phyloP scores from a whole-genome alignment of 176 grass and related monocot species.

The Metroxylon sagu region DNA sequence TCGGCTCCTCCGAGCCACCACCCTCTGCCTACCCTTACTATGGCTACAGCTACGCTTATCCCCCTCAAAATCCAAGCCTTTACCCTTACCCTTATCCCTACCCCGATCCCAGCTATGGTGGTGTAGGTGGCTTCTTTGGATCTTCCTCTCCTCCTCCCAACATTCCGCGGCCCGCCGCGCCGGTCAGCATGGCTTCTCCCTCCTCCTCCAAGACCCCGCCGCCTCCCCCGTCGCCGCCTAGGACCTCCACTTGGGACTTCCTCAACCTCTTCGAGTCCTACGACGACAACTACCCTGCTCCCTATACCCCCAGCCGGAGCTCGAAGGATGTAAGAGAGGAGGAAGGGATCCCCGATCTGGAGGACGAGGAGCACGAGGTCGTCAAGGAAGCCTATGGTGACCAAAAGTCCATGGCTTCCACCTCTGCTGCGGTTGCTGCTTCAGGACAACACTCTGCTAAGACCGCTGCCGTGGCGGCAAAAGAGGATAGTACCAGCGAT shows the following conservation, averaged over 20 bases:
- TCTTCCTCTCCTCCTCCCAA: slow-evolving; percentile 22
- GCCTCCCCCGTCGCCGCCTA: slow-evolving; percentile 55
- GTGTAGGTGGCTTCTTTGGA: slow-evolving; percentile 14
- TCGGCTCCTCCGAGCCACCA: background rate
- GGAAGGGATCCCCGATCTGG: slow-evolving; percentile 95
- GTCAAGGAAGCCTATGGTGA: slow-evolving; percentile 82
- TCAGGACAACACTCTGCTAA: slow-evolving; percentile 20
- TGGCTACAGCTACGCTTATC: background rate
- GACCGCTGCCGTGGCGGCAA: slow-evolving; percentile 1
- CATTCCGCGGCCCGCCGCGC: slow-evolving; percentile 3
- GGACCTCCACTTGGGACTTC: slow-evolving; percentile 91
- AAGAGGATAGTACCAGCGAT: slow-evolving; percentile 39
- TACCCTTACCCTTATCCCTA: slow-evolving; percentile 26
- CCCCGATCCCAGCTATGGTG: slow-evolving; percentile 16
- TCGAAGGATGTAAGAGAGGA: slow-evolving; percentile 84
- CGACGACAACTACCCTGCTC: slow-evolving; percentile 52
- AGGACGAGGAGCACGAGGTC: slow-evolving; percentile 75
- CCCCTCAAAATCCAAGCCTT: slow-evolving; percentile 21
- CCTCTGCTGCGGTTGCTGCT: slow-evolving; percentile 21
- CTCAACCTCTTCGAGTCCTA: slow-evolving; percentile 82
- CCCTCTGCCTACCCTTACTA: slow-evolving; percentile 10
- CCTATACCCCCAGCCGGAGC: slow-evolving; percentile 45
- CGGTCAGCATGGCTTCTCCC: background rate
- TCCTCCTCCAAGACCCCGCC: slow-evolving; percentile 11
- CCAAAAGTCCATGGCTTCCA: slow-evolving; percentile 26